Conservation (phyloP, 495 filamentous ascomycete species). For the Cladorrhinum samala region DNA sequence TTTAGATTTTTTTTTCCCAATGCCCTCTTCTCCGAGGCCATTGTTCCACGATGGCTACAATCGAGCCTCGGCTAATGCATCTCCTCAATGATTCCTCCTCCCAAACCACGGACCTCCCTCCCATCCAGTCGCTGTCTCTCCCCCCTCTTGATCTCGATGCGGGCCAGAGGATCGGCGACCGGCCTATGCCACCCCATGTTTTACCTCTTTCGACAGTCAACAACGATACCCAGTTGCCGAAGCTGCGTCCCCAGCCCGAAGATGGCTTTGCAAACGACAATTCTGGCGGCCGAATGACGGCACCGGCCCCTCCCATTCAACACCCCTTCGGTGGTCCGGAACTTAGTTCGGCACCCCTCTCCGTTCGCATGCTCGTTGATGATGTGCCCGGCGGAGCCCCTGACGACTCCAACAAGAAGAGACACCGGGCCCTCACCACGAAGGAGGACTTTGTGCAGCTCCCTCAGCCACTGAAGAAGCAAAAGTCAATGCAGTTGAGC, state of each 20-base stretch:
- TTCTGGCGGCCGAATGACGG: slow-evolving; percentile 7
- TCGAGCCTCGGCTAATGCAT: slow-evolving; percentile 54
- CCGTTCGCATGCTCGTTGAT: slow-evolving; percentile 42
- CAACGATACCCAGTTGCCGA: slow-evolving; percentile 17
- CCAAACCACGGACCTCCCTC: slow-evolving; percentile 38
- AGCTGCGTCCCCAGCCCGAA: slow-evolving; percentile 11
- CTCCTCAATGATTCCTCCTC: slow-evolving; percentile 50
- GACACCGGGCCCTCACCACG: slow-evolving; percentile 30
- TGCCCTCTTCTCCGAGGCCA: slow-evolving; percentile 24
- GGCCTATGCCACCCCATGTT: slow-evolving; percentile 28
- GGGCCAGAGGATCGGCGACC: slow-evolving; percentile 30
- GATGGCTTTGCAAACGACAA: slow-evolving; percentile 11
- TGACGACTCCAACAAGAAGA: slow-evolving; percentile 42
- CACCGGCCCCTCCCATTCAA: slow-evolving; percentile 22
- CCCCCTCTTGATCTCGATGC: slow-evolving; percentile 43
- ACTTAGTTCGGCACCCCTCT: slow-evolving; percentile 31
- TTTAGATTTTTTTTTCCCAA: slow-evolving; percentile 17
- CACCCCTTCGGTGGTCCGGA: slow-evolving; percentile 24
- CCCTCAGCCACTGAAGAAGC: slow-evolving; percentile 53
- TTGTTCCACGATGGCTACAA: slow-evolving; percentile 47
- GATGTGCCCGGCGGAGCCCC: slow-evolving; percentile 30
- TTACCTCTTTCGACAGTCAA: slow-evolving; percentile 29
- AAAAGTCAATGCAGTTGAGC: slow-evolving; percentile 42
- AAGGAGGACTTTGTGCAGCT: slow-evolving; percentile 53
- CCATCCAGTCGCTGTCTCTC: slow-evolving; percentile 36